phyloP scores from a whole-genome alignment of 2,329 filamentous ascomycete species.

The Aspergillus nomiae region DNA sequence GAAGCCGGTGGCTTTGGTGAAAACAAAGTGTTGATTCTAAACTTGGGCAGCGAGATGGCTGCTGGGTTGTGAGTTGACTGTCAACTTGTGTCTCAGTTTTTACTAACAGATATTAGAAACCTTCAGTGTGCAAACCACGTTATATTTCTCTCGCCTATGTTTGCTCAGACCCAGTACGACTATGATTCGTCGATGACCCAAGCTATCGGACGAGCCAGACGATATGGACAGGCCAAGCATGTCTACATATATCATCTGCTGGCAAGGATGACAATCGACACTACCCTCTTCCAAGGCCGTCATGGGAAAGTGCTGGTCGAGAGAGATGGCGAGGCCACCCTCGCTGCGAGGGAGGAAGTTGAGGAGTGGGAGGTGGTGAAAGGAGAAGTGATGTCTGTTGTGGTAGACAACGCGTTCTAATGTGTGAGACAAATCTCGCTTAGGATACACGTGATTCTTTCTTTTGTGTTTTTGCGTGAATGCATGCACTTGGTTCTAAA shows the following conservation, averaged over 20 bases:
- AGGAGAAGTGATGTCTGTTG: neutral
- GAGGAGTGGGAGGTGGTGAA: slow-evolving; percentile 4
- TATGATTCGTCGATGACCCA: slow-evolving; percentile 64
- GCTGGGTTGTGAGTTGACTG: slow-evolving; percentile 58
- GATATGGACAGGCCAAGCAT: slow-evolving; percentile 59
- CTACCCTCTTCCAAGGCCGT: slow-evolving; percentile 46
- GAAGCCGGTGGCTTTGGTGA: slow-evolving; percentile 31
- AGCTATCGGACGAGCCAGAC: slow-evolving; percentile 61
- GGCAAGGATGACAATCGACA: slow-evolving; percentile 47
- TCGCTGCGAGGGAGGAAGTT: slow-evolving; percentile 20
- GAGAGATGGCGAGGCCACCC: slow-evolving; percentile 21
- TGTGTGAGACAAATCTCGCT: neutral
- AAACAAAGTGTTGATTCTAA: slow-evolving; percentile 58
- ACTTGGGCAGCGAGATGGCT: slow-evolving; percentile 58
- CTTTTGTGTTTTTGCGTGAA: neutral
- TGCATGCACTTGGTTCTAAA: neutral
- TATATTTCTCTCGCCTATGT: slow-evolving; percentile 62
- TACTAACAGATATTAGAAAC: slow-evolving; percentile 49
- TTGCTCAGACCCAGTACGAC: slow-evolving; percentile 52
- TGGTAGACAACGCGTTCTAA: neutral
- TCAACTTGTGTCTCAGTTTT: neutral
- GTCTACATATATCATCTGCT: slow-evolving; percentile 61
- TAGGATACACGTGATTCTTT: neutral
- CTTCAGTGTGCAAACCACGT: slow-evolving; percentile 65
- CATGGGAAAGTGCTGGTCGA: slow-evolving; percentile 32